Evolutionary conservation across 169 alveolate species (phyloP), one percentile per base, ranked within the genome.

Genomic region (Plasmodium blacklocki): DNA sequence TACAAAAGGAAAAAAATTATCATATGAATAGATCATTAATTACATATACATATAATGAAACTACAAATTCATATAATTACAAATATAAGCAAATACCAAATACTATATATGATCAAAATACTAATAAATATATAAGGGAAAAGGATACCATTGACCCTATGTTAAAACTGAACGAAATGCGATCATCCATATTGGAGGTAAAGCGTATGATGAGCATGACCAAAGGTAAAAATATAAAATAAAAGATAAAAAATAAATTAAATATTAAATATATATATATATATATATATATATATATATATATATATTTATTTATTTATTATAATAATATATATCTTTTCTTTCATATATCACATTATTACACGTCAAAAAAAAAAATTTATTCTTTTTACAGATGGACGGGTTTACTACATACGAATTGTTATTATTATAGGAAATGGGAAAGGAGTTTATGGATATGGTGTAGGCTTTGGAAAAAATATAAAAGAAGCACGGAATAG

Each of bases 381-480:
- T 64, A 29, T 67, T 52, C n/a, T 21, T 58, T 56, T 67, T 67
- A 9, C 74, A 86, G 92, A 92, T 64, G 96, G 96, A 8, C 74
- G 96, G 29, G 95, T 94, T 32, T 94, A 94, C 67, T 94, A 92
- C 76, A 70, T 92, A 74, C 93, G 96, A 50, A 93, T 92, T 14
- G 88, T 94, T 18, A 92, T 88, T 21, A 93, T 94, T 14, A 93
- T 94, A 8, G 96, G 96, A 12, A 94, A 94, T 62, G 96, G 96
- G 9, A 89, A 89, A 49, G 96, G 96, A 1, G 93, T 92, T 18
- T 92, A 92, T 66, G 96, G 96, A 47, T 91, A 88, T 15, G 96
- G 96, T 12, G 95, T 94, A 21, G 96, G 96, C 2, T 92, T 88
- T 85, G 96, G 96, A 52, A 92, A 92, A 85, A 94, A 94, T 88